A percentile compares a stretch with the other conserved stretches of the same genome.
Conservation (phyloP, 164 flowering plant species). For the Stephania cephalantha region DNA sequence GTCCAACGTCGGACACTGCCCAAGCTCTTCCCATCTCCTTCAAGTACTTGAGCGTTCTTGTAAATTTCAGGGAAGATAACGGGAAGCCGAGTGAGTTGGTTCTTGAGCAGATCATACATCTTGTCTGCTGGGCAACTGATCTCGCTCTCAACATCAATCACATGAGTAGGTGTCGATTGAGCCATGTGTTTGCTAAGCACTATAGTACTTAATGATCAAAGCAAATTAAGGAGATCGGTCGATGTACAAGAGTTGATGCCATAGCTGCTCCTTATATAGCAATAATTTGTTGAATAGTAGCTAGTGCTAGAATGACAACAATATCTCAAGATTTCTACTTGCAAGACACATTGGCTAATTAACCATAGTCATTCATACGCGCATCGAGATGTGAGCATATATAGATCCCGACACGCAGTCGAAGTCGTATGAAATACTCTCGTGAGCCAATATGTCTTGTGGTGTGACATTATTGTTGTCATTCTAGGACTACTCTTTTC, state of each 20-base stretch:
- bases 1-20: constrained; percentile 21
- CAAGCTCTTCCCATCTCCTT: constrained; percentile 27
- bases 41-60: constrained; percentile 19
- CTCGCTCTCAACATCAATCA: constrained; percentile 16
- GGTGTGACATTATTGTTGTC: too few species aligned
- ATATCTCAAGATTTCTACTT: too few species aligned
- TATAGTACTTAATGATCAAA: too few species aligned
- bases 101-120: constrained; percentile 20
- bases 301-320: too few species aligned
- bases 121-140: constrained; percentile 20
- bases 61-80: constrained; percentile 16
- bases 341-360: too few species aligned
- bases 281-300: too few species aligned
- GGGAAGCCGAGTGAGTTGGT: constrained; percentile 18
- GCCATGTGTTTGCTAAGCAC: constrained; percentile 2
- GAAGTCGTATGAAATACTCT: too few species aligned
- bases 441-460: too few species aligned
- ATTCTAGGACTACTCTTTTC: too few species aligned
- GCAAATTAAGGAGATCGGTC: background rate
- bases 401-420: too few species aligned
- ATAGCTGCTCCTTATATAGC: background rate
- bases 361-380: too few species aligned
- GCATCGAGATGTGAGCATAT: too few species aligned
- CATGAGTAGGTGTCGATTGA: constrained; percentile 13
- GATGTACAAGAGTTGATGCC: background rate